phyloP scores from a whole-genome alignment of 2,329 filamentous ascomycete genomes.

The Macrophomina pseudophaseolina region DNA sequence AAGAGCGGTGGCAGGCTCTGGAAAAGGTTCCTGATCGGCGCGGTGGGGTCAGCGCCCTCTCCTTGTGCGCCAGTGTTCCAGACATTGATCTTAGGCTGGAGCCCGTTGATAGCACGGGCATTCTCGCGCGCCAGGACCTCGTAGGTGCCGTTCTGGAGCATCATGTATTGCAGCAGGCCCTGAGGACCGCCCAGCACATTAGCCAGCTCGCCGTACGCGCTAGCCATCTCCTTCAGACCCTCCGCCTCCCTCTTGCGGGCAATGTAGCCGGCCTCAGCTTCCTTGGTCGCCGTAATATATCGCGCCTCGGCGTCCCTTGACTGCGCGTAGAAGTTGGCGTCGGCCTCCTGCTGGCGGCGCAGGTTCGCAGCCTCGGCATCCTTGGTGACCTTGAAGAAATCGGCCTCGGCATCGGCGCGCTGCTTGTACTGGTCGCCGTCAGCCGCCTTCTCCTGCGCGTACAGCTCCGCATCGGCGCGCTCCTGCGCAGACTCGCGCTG shows the following conservation, averaged over 20 bases:
- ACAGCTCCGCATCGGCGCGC: slow-evolving; percentile 63
- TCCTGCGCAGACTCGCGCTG: slow-evolving; percentile 71
- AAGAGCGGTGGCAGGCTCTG: slow-evolving; percentile 83
- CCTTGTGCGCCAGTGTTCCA: slow-evolving; percentile 76
- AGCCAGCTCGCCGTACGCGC: slow-evolving; percentile 75
- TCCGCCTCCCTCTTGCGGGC: slow-evolving; percentile 75
- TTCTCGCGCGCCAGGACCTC: slow-evolving; percentile 79
- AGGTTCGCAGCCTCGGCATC: slow-evolving; percentile 52
- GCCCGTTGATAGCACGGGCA: slow-evolving; percentile 72
- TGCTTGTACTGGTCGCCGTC: slow-evolving; percentile 63
- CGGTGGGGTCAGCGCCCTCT: slow-evolving; percentile 60
- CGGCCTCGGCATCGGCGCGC: slow-evolving; percentile 64
- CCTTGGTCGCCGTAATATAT: slow-evolving; percentile 58
- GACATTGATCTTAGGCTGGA: slow-evolving; percentile 87
- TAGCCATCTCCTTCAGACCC: slow-evolving; percentile 76
- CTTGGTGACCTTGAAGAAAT: slow-evolving; percentile 46
- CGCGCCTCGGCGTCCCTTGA: slow-evolving; percentile 64
- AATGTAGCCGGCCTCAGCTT: slow-evolving; percentile 65
- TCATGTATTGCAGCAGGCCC: slow-evolving; percentile 81
- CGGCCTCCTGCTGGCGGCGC: slow-evolving; percentile 49
- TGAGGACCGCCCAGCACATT: slow-evolving; percentile 77
- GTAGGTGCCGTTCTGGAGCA: slow-evolving; percentile 84
- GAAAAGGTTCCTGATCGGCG: slow-evolving; percentile 79
- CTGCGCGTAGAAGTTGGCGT: slow-evolving; percentile 56
- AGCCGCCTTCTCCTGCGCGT: slow-evolving; percentile 58